Base-by-base conservation (phyloP, 768 basidiomycete genomes). In the Mycena rebaudengoi region DNA sequence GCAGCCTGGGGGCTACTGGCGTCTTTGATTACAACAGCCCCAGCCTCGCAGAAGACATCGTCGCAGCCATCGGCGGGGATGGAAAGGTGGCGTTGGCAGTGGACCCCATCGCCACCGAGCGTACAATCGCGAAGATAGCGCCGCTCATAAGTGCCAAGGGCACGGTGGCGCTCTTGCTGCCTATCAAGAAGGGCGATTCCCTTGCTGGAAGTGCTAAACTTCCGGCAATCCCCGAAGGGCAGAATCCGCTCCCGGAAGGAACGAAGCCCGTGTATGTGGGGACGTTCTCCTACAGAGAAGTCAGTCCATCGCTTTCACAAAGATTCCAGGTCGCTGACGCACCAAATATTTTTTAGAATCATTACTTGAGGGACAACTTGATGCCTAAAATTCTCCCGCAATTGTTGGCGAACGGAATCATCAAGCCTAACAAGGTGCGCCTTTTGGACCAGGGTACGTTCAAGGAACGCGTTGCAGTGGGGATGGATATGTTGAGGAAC, bases 331-430 rank as follows among this genome's bases (percentile, higher is more conserved):
- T 28, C 16, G 40, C 10, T 30, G 5, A 20, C 28, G 29, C 21
- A 6, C 25, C n/a, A n/a, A n/a, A 16, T 39, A 12, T 29, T 16
- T 5, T 7, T 6, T 55, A 84, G 83, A 78, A 85, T 60, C 70
- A 77, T 56, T 75, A 70, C 35, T 62, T 85, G 70, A 80, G 72
- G 52, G 74, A 81, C 2, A 82, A 80, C 18, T 56, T 85, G 58
- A 79, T 84, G 79, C 78, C 81, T 2, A 78, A 78, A 21, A 82
- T 85, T 32, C 75, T 86, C 13, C 81, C 84, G 1, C 55, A 73
- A 7, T 69, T 86, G 7, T 74, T 86, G 7, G 73, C 73, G 30
- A 61, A 69, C 16, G 80, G 76, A 0, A 57, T 78, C 11, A 78
- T 86, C 56, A 70, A 78, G 60, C 83, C 86, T 13, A 81, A 77